Evolutionary conservation across 2,329 filamentous ascomycete genomes (phyloP), one percentile per base, ranked within the genome.

Genomic region (Fusarium sp.): DNA sequence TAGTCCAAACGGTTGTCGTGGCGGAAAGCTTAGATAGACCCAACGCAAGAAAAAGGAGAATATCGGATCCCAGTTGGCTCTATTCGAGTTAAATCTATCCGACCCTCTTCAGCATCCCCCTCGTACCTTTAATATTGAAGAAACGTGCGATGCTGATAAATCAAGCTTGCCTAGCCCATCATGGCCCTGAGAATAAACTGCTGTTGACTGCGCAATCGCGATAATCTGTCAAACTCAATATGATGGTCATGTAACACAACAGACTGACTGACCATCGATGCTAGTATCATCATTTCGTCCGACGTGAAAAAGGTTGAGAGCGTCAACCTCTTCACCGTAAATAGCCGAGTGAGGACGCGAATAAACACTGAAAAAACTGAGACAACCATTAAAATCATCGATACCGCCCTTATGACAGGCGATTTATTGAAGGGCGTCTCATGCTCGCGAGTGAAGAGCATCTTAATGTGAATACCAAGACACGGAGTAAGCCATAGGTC

Each of bases 351-450:
- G 2, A 63, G 58, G 4, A 63, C 37, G 4, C 60, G 60, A 10
- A 63, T 63, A 2, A 23, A 23, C 1, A 63, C 60, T 2, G 60
- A 63, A 0, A 63, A 63, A 20, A 63, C 28, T 0, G 50, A 49
- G 0, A 63, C 50, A 3, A 63, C 23, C 58, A 63, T 63, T 7
- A 63, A 16, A 20, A 63, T 63, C 58, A 63, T 49, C 1, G 60
- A 63, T 8, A 63, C 20, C 12, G 60, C 58, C 42, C 60, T 31
- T 6, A 63, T 49, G 2, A 63, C 20, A 5, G 58, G 58, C n/a
- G 60, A 47, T 5, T 63, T 63, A 10, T 63, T 63, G 15, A 63
- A 63, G 4, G 42, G 58, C 8, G 58, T 57, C 42, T 63, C 58
- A 63, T 63, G 60, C 37, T 63, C 60, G n/a, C 60, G 58, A 3